These are phyloP conservation scores for Plasmodium relictum DNA, from an alignment of 169 alveolate species.

Conservation along the genomic window DNA sequence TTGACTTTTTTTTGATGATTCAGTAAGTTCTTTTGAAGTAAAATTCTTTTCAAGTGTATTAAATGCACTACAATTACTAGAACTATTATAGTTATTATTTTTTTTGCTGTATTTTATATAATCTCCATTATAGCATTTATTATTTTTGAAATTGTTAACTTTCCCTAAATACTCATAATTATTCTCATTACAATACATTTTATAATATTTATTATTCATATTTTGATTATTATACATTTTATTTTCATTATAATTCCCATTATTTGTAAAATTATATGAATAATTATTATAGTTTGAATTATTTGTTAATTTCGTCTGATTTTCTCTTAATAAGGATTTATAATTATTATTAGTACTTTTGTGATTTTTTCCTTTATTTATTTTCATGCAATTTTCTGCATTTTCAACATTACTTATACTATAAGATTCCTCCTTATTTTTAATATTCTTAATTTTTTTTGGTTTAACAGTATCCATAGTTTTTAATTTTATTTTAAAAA, in stretches of 20 bases:
- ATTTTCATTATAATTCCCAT: constrained; percentile 18
- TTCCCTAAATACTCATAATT: constrained; percentile 13
- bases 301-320: constrained; percentile 18
- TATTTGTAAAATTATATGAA: not conserved
- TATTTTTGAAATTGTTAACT: constrained; percentile 30
- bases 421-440: constrained; percentile 11
- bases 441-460: constrained; percentile 7
- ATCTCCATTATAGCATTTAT: constrained; percentile 1
- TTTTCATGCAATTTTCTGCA: constrained; percentile 19
- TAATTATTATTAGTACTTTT: constrained; percentile 8
- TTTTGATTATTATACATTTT: constrained; percentile 16
- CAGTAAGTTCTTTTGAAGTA: not conserved
- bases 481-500: not conserved
- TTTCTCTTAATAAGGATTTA: constrained; percentile 11
- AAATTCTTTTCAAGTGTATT: constrained; percentile 3
- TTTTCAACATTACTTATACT: not conserved
- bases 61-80: not conserved
- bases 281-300: constrained; percentile 22
- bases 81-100: constrained; percentile 3
- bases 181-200: constrained; percentile 20
- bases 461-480: constrained; percentile 34
- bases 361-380: constrained; percentile 14
- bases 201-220: constrained; percentile 21
- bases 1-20: not conserved
- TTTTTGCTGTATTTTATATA: constrained; percentile 6